Base-by-base conservation (phyloP, 108 stramenopile species). In the Cyclotella cryptica region DNA sequence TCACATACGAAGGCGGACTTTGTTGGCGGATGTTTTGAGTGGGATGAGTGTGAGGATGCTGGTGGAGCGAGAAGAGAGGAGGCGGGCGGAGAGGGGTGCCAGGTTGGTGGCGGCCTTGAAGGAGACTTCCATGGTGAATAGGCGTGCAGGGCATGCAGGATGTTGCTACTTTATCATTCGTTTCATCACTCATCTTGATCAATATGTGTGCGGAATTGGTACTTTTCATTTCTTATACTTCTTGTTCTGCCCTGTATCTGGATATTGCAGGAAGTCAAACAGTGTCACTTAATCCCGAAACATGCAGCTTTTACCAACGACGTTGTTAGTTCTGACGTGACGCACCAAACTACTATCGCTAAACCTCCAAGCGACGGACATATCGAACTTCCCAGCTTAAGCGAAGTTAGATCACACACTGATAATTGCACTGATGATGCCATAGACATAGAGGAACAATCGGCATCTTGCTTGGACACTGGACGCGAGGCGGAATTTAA, bases 211-310 rank as follows among this genome's bases (percentile, higher is more conserved):
- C 22, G n/a, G n/a, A n/a, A 19, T 64, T 43, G n/a, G 8, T 51
- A 17, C 28, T n/a, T n/a, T n/a, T n/a, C n/a, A n/a, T n/a, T n/a
- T n/a, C n/a, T n/a, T n/a, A n/a, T n/a, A n/a, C n/a, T n/a, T n/a
- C n/a, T n/a, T n/a, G n/a, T n/a, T n/a, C n/a, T n/a, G n/a, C n/a
- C n/a, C n/a, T n/a, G n/a, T n/a, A n/a, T n/a, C n/a, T n/a, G n/a
- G 57, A 27, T 58, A 44, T 26, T 41, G 39, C 58, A 68, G 62
- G 42, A 60, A 28, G 64, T 75, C 11, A 55, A 66, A 57, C 52
- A 66, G 40, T 53, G 74, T 49, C 74, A 75, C 54, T 75, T 75
- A 64, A 75, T 75, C 54, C 43, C 24, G n/a, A 66, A 75, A 19
- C 61, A 73, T 14, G 14, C 60, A 55, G 55, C 11, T 35, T 35